A percentile compares a stretch with the other conserved stretches of the same genome.
Conservation (phyloP, 2,329 filamentous ascomycete species). For the Talaromyces sp. region DNA sequence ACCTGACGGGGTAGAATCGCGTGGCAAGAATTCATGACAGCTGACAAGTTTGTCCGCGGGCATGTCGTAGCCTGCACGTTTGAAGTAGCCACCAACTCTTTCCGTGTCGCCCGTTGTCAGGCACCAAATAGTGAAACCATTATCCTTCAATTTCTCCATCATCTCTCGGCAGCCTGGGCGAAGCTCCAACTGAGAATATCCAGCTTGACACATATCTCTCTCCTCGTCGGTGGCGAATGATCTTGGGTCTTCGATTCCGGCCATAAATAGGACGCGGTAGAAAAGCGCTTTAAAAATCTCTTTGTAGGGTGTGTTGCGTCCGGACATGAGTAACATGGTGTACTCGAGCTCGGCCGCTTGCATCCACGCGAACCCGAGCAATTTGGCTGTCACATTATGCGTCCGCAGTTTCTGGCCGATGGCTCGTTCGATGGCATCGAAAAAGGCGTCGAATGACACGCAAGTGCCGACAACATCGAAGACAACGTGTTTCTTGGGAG, state of each 20-base stretch:
- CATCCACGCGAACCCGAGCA: constrained; percentile 47
- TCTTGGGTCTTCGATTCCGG: constrained; percentile 40
- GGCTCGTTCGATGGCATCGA: constrained; percentile 33
- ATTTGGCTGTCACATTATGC: constrained; percentile 34
- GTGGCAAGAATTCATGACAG: constrained; percentile 43
- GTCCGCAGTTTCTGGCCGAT: constrained; percentile 37
- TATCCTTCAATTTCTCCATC: constrained; percentile 41
- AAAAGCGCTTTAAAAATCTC: constrained; percentile 42
- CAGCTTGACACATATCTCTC: constrained; percentile 35
- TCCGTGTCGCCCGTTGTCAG: constrained; percentile 52
- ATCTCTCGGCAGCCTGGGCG: constrained; percentile 37
- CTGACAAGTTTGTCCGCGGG: constrained; percentile 51
- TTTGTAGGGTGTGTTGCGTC: constrained; percentile 41
- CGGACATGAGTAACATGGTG: constrained; percentile 45
- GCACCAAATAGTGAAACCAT: constrained; percentile 54
- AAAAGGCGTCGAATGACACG: constrained; percentile 45
- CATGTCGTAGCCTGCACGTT: constrained; percentile 49
- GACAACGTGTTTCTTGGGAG: constrained; percentile 44
- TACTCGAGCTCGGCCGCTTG: constrained; percentile 46
- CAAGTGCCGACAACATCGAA: constrained; percentile 53
- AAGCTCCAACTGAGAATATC: constrained; percentile 35
- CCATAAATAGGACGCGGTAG: constrained; percentile 43
- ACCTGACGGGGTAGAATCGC: not conserved
- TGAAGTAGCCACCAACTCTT: constrained; percentile 54
- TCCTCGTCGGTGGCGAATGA: constrained; percentile 40